Evolutionary conservation across 306 rosid genomes (phyloP).

Genomic region (Dryas octopetala): DNA sequence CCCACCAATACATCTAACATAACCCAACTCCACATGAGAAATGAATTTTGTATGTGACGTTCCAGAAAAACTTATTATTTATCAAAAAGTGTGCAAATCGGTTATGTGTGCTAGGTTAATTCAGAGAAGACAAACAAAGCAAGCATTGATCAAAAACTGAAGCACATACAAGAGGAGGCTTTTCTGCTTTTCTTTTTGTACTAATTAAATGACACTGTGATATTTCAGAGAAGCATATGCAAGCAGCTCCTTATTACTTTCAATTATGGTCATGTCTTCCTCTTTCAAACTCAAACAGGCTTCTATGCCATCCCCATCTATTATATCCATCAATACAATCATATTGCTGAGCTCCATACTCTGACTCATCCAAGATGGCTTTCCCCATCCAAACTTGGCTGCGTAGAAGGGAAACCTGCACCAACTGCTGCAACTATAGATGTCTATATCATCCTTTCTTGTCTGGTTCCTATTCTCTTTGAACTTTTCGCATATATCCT

Average conservation of each 20-base stretch:
- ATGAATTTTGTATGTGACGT: too few relatives aligned
- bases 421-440: background rate
- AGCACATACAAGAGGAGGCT: too few relatives aligned
- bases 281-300: background rate
- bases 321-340: background rate
- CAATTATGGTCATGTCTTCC: background rate
- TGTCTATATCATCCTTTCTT: background rate
- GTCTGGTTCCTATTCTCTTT: background rate
- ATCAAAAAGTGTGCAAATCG: too few relatives aligned
- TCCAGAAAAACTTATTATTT: too few relatives aligned
- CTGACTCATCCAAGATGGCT: background rate
- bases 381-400: conserved; percentile 5
- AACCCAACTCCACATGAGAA: too few relatives aligned
- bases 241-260: background rate
- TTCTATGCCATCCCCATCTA: background rate
- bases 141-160: too few relatives aligned
- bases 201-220: too few relatives aligned
- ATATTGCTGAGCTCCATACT: background rate
- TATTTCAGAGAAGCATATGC: too few relatives aligned
- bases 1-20: too few relatives aligned
- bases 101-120: too few relatives aligned
- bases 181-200: too few relatives aligned
- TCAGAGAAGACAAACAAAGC: too few relatives aligned
- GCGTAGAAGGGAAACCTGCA: background rate
- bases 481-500: background rate